phyloP scores from a whole-genome alignment of 805 yeast species.

The Spathaspora sp. region DNA sequence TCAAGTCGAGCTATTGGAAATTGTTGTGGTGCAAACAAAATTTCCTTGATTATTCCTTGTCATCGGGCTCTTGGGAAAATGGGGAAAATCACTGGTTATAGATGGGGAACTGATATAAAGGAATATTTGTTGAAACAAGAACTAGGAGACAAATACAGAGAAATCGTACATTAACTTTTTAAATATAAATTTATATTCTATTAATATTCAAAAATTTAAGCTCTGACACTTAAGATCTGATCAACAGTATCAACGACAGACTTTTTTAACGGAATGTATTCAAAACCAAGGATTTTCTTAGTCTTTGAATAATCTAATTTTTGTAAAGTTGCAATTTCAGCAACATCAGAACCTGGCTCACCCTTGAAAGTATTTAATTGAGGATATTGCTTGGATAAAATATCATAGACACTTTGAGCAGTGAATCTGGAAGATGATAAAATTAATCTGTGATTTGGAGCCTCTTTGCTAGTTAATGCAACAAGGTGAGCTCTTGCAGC shows the following conservation, averaged over 20 bases:
- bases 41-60: conserved; percentile 41
- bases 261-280: conserved; percentile 33
- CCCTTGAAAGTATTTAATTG: conserved; percentile 12
- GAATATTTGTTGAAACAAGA: conserved; percentile 17
- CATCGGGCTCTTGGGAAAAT: conserved; percentile 34
- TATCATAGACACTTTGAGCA: conserved; percentile 20
- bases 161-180: not conserved
- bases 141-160: conserved; percentile 10
- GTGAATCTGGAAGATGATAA: conserved; percentile 15
- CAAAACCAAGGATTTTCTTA: conserved; percentile 31
- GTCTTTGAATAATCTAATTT: conserved; percentile 22
- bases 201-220: not conserved
- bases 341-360: conserved; percentile 13
- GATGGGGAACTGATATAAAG: conserved; percentile 36
- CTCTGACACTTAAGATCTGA: conserved; percentile 19
- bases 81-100: conserved; percentile 33
- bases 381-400: conserved; percentile 19
- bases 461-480: conserved; percentile 17
- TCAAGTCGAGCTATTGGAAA: conserved; percentile 38
- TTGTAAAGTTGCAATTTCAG: conserved; percentile 15
- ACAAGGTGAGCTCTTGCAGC: conserved; percentile 19
- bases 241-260: conserved; percentile 40
- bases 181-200: not conserved
- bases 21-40: conserved; percentile 36
- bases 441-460: conserved; percentile 27